These are phyloP conservation scores for Kwoniella dejecticola DNA, from an alignment of 768 basidiomycete species.

Conservation along the genomic window DNA sequence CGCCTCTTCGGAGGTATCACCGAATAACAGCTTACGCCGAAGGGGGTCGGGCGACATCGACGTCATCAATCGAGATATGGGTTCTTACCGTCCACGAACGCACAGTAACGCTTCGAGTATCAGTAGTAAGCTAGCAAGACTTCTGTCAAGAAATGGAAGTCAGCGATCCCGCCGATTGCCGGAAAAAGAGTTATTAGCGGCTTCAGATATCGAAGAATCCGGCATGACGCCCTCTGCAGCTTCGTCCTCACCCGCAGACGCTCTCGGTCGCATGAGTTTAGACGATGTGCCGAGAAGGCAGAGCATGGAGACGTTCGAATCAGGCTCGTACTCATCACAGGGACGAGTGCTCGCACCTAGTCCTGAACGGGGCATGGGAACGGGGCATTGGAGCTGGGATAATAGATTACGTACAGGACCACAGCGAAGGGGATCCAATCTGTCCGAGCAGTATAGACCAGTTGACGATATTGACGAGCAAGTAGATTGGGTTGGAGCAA, in stretches of 20 bases:
- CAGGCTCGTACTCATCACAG: conserved; percentile 26
- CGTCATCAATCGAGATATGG: conserved; percentile 25
- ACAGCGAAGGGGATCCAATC: conserved; percentile 23
- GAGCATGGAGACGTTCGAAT: conserved; percentile 32
- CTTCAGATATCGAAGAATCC: conserved; percentile 18
- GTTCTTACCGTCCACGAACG: conserved; percentile 24
- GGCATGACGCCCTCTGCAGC: conserved; percentile 14
- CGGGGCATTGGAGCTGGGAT: conserved; percentile 19
- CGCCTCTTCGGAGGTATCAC: conserved; percentile 26
- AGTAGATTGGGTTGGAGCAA: conserved; percentile 45
- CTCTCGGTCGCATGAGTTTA: conserved; percentile 18
- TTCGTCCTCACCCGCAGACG: conserved; percentile 21
- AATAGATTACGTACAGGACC: conserved; percentile 18
- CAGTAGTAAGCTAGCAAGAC: conserved; percentile 40
- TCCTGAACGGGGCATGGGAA: conserved; percentile 21
- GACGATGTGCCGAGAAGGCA: conserved; percentile 15
- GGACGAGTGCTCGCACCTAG: conserved; percentile 10
- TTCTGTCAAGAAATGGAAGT: conserved; percentile 38
- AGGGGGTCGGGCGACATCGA: conserved; percentile 41
- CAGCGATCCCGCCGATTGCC: conserved; percentile 25
- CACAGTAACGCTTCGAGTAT: conserved; percentile 49
- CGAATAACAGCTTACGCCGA: conserved; percentile 29
- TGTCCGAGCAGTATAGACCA: conserved; percentile 22
- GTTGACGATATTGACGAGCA: conserved; percentile 37
- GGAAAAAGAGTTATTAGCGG: conserved; percentile 17